phyloP scores from a whole-genome alignment of 2,329 filamentous ascomycete genomes.

The Fusarium chlamydosporum region DNA sequence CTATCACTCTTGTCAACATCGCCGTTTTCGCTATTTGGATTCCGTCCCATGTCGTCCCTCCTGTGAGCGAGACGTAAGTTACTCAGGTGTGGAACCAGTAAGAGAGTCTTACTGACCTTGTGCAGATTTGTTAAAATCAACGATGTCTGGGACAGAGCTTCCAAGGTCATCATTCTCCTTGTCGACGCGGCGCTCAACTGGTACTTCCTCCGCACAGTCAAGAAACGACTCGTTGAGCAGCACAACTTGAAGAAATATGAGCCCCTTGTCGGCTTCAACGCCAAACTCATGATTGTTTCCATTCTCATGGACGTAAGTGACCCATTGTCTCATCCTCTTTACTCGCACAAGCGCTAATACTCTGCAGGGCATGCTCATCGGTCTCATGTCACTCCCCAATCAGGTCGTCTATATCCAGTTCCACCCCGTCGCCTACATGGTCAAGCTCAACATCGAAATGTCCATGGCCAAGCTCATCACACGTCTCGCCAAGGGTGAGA shows the following conservation, averaged over 20 bases:
- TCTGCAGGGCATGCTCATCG: slow-evolving; percentile 48
- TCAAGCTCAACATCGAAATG: slow-evolving; percentile 69
- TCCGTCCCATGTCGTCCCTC: slow-evolving; percentile 60
- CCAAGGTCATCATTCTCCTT: slow-evolving; percentile 65
- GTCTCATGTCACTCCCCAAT: slow-evolving; percentile 54
- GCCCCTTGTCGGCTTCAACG: slow-evolving; percentile 64
- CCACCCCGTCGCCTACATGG: slow-evolving; percentile 65
- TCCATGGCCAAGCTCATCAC: slow-evolving; percentile 67
- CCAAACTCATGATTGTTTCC: slow-evolving; percentile 63
- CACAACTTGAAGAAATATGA: slow-evolving; percentile 65
- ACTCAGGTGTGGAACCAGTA: accelerated
- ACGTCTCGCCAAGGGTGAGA: slow-evolving; percentile 50
- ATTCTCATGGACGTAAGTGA: slow-evolving; percentile 62
- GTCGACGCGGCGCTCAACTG: slow-evolving; percentile 66
- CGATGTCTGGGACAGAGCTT: slow-evolving; percentile 65
- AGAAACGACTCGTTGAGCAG: slow-evolving; percentile 62
- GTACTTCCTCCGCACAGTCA: slow-evolving; percentile 65
- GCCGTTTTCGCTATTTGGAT: slow-evolving; percentile 69
- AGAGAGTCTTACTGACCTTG: neutral
- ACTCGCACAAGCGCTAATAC: accelerated
- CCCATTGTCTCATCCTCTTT: accelerated
- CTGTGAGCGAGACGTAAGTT: slow-evolving; percentile 55
- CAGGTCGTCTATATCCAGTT: slow-evolving; percentile 62
- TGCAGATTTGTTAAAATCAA: slow-evolving; percentile 60
- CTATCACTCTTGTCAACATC: slow-evolving; percentile 67